Evolutionary conservation across 306 rosid species (phyloP).

Genomic region (Geum urbanum): DNA sequence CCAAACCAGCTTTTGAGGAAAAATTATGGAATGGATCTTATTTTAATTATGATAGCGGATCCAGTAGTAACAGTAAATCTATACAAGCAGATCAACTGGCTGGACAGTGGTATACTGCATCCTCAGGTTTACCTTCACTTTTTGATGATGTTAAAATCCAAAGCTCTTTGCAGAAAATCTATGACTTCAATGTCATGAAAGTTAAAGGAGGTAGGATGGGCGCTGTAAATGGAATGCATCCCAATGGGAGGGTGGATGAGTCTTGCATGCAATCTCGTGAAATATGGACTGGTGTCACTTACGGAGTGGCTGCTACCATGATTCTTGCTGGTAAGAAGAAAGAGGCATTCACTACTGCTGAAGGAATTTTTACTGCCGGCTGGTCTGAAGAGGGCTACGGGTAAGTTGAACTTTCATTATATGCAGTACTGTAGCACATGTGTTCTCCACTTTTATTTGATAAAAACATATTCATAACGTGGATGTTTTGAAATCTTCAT

Average conservation of each 20-base stretch:
- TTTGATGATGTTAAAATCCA: slow-evolving; percentile 68
- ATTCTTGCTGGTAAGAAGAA: slow-evolving; percentile 92
- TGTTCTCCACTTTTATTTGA: too few species aligned
- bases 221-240: slow-evolving; percentile 98
- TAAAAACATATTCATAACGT: too few species aligned
- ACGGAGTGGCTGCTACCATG: slow-evolving; percentile 91
- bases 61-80: slow-evolving; percentile 84
- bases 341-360: slow-evolving; percentile 83
- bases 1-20: slow-evolving; percentile 77
- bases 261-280: slow-evolving; percentile 99
- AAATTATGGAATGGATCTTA: slow-evolving; percentile 97
- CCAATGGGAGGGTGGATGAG: slow-evolving; percentile 87
- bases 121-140: slow-evolving; percentile 81
- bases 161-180: slow-evolving; percentile 77
- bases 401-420: too few species aligned
- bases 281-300: slow-evolving; percentile 97
- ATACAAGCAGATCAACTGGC: slow-evolving; percentile 97
- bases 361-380: slow-evolving; percentile 45
- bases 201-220: slow-evolving; percentile 92
- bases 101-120: slow-evolving; percentile 98
- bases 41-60: slow-evolving; percentile 91
- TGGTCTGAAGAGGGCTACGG: too few species aligned
- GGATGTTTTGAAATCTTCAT: too few species aligned
- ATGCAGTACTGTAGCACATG: too few species aligned
- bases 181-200: slow-evolving; percentile 90